phyloP scores from a whole-genome alignment of 305 asterid genomes.

The Plantago rigida region DNA sequence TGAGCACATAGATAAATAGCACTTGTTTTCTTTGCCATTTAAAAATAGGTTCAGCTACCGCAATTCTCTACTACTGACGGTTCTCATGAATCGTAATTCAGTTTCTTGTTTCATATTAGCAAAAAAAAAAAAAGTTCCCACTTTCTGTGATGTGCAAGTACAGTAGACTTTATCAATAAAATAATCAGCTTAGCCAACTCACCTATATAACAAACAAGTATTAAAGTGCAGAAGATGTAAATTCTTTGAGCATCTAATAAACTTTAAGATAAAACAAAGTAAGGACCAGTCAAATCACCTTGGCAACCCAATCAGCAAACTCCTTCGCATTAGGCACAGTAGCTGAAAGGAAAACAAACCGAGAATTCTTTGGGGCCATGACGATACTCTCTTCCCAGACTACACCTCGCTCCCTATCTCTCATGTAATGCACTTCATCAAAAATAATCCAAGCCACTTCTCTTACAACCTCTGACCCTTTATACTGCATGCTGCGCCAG shows the following conservation, averaged over 20 bases:
- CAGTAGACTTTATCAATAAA: not conserved
- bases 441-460: slow-evolving; percentile 95
- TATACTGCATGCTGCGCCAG: slow-evolving; percentile 95
- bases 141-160: too few species aligned
- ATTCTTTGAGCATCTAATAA: not conserved
- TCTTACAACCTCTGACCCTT: slow-evolving; percentile 73
- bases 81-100: too few species aligned
- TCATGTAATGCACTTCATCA: slow-evolving; percentile 97
- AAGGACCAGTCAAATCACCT: slow-evolving; percentile 38
- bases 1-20: too few species aligned
- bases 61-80: too few species aligned
- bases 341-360: slow-evolving; percentile 84
- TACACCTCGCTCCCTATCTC: slow-evolving; percentile 92
- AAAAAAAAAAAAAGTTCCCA: too few species aligned
- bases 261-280: not conserved
- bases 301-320: slow-evolving; percentile 95
- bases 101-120: too few species aligned
- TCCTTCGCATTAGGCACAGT: slow-evolving; percentile 91
- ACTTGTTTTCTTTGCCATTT: too few species aligned
- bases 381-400: slow-evolving; percentile 98
- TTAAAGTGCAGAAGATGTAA: slow-evolving; percentile 6
- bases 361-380: slow-evolving; percentile 84
- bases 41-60: too few species aligned
- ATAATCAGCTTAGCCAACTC: not conserved
- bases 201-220: slow-evolving; percentile 8